Conservation (phyloP, 805 yeast genomes). For the Ogataea angusta region DNA sequence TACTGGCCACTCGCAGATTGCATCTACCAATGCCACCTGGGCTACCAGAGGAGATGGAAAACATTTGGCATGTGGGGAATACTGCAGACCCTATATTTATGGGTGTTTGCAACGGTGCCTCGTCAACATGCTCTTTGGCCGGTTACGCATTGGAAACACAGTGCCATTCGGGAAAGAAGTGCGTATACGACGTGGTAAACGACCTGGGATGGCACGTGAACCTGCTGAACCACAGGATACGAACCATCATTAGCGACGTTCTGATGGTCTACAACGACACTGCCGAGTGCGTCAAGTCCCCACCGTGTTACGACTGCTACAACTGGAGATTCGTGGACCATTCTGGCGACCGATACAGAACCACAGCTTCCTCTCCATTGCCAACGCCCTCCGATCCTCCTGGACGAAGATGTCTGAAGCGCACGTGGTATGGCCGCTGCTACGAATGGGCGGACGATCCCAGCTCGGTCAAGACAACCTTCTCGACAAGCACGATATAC, state of each 20-base stretch:
- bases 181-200: slow-evolving; percentile 83
- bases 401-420: slow-evolving; percentile 47
- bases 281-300: slow-evolving; percentile 68
- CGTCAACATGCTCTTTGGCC: slow-evolving; percentile 81
- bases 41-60: slow-evolving; percentile 68
- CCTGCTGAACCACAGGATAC: slow-evolving; percentile 83
- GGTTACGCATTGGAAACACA: slow-evolving; percentile 97
- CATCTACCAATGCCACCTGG: slow-evolving; percentile 96
- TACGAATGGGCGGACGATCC: slow-evolving; percentile 34
- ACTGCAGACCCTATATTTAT: slow-evolving; percentile 95
- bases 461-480: slow-evolving; percentile 11
- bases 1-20: slow-evolving; percentile 74
- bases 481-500: slow-evolving; percentile 8
- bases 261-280: slow-evolving; percentile 70
- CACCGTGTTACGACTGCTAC: slow-evolving; percentile 86
- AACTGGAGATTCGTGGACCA: slow-evolving; percentile 77
- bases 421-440: slow-evolving; percentile 65
- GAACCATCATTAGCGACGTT: slow-evolving; percentile 82
- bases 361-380: slow-evolving; percentile 27
- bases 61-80: slow-evolving; percentile 93
- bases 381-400: slow-evolving; percentile 24
- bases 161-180: slow-evolving; percentile 86
- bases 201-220: slow-evolving; percentile 92
- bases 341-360: slow-evolving; percentile 31
- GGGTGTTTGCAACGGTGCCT: slow-evolving; percentile 96